Conservation (phyloP, 768 basidiomycete species). For the Boletus sp. region DNA sequence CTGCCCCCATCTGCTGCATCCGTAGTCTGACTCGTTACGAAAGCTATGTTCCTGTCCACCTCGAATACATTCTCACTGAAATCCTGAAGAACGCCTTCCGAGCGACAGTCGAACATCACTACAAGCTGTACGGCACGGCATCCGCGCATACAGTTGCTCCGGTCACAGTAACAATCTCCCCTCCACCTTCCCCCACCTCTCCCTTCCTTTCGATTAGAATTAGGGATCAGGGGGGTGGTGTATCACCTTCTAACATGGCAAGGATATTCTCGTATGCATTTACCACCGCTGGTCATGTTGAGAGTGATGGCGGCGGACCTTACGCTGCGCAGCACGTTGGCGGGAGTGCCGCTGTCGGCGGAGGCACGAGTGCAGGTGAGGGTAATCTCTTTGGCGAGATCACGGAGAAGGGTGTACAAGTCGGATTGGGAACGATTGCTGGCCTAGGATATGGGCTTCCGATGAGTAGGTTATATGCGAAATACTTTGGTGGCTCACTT, state of each 20-base stretch:
- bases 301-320: conserved; percentile 57
- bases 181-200: conserved; percentile 38
- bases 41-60: conserved; percentile 85
- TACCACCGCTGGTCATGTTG: conserved; percentile 68
- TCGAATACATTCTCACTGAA: conserved; percentile 90
- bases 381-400: conserved; percentile 73
- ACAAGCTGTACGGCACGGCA: conserved; percentile 37
- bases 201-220: conserved; percentile 72
- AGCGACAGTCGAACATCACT: conserved; percentile 78
- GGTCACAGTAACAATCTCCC: conserved; percentile 68
- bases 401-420: conserved; percentile 70
- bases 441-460: conserved; percentile 85
- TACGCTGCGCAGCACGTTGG: conserved; percentile 79
- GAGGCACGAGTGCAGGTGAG: conserved; percentile 37
- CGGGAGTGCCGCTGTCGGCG: conserved; percentile 61
- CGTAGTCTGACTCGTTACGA: conserved; percentile 5
- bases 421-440: conserved; percentile 85
- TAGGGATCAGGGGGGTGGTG: conserved; percentile 85
- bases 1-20: background rate
- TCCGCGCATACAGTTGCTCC: conserved; percentile 48
- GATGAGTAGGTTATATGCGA: conserved; percentile 73
- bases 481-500: conserved; percentile 84
- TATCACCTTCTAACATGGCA: conserved; percentile 67
- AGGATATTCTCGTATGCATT: conserved; percentile 91
- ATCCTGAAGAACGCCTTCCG: conserved; percentile 90